phyloP scores from a whole-genome alignment of 805 yeast species.

The Myxozyma udenii region DNA sequence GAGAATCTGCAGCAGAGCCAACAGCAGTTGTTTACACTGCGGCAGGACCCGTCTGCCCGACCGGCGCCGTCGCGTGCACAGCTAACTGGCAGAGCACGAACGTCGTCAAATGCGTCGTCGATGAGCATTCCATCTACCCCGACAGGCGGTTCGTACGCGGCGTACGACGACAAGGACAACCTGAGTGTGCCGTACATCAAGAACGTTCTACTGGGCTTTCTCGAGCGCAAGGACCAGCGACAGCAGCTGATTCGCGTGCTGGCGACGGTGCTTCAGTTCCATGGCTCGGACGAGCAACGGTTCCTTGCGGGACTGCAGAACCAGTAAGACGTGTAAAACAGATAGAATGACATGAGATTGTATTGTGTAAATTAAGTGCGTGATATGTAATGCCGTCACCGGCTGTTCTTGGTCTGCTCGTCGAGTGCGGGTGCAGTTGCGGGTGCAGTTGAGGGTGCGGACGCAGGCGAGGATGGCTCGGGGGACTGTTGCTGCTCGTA shows the following conservation, averaged over 20 bases:
- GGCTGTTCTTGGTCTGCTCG: neutral
- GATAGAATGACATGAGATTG: neutral
- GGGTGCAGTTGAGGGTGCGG: neutral
- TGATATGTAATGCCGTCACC: neutral
- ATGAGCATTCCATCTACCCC: neutral
- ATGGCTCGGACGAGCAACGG: conserved; percentile 68
- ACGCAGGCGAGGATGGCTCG: too few relatives aligned
- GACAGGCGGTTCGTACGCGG: conserved; percentile 8
- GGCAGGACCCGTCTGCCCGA: conserved; percentile 2
- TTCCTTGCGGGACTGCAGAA: conserved; percentile 50
- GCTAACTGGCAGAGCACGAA: conserved; percentile 4
- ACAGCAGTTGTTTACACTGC: conserved; percentile 30
- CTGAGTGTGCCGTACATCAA: conserved; percentile 61
- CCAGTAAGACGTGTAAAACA: conserved; percentile 1
- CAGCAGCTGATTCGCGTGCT: conserved; percentile 80
- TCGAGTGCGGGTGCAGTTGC: too few relatives aligned
- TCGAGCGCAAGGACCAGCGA: conserved; percentile 92
- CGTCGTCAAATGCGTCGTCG: conserved; percentile 2
- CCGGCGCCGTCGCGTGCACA: neutral
- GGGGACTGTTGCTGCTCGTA: conserved; percentile 11
- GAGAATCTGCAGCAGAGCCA: conserved; percentile 38
- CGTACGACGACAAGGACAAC: conserved; percentile 26
- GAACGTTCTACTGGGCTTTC: conserved; percentile 84
- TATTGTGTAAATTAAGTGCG: neutral
- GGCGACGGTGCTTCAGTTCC: conserved; percentile 66